Percentiles rank a stretch among this genome's conserved stretches.
Evolutionary conservation across 2,329 filamentous ascomycete genomes (phyloP).

Genomic region (Aciculosporium take): DNA sequence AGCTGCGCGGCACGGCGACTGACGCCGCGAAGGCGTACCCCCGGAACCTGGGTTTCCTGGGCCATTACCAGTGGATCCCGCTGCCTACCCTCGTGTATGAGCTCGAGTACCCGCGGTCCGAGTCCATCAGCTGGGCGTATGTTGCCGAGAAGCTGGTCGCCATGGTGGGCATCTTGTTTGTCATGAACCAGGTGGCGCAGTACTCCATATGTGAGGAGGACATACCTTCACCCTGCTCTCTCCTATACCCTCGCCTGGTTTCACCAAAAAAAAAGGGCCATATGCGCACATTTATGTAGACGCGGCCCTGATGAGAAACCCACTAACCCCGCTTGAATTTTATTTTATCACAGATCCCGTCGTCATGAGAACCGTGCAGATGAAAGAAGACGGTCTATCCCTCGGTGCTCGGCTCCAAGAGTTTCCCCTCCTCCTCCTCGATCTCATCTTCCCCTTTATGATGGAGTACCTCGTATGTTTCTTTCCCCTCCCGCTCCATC

Average conservation of each 20-base stretch:
- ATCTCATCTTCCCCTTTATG: conserved; percentile 65
- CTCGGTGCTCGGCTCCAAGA: conserved; percentile 46
- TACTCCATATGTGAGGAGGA: conserved; percentile 48
- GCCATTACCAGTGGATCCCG: conserved; percentile 59
- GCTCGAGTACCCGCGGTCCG: conserved; percentile 56
- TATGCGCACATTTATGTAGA: too few species aligned
- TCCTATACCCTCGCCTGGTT: too few species aligned
- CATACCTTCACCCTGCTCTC: too few species aligned
- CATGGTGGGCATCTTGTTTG: conserved; percentile 56
- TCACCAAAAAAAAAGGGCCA: too few species aligned
- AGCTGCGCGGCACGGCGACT: conserved; percentile 49
- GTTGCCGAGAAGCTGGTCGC: conserved; percentile 58
- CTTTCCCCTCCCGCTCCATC: background rate
- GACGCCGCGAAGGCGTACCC: conserved; percentile 43
- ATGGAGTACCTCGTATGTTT: conserved; percentile 51
- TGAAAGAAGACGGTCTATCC: conserved; percentile 52
- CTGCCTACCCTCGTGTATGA: conserved; percentile 70
- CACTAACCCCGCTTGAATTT: too few species aligned
- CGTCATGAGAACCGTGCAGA: conserved; percentile 49
- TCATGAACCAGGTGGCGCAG: conserved; percentile 69
- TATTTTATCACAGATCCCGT: conserved; percentile 45
- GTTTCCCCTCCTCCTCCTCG: conserved; percentile 62
- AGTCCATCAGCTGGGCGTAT: conserved; percentile 59
- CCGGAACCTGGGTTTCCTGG: conserved; percentile 48
- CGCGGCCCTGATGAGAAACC: background rate